A percentile compares a stretch with the other conserved stretches of the same genome.
These are phyloP conservation scores for Blepharisma stoltei DNA, from an alignment of 73 alveolate genomes.

Conservation along the genomic window DNA sequence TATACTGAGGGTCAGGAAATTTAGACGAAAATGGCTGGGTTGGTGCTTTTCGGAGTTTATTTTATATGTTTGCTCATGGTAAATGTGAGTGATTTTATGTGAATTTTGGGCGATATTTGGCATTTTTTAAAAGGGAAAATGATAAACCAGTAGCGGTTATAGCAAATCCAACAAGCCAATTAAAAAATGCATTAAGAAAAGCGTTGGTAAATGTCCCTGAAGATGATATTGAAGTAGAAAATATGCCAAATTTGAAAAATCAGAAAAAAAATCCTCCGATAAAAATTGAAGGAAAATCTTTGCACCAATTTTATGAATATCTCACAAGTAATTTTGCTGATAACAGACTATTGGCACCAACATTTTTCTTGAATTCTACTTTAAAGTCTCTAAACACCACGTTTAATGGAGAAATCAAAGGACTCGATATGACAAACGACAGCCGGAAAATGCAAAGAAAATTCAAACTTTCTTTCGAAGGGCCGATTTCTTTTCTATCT, in stretches of 20 bases:
- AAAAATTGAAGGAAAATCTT: conserved; percentile 10
- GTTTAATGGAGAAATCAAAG: neutral
- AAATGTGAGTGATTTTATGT: conserved; percentile 1
- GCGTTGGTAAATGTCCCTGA: neutral
- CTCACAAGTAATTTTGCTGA: neutral
- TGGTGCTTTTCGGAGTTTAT: neutral
- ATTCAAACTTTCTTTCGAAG: neutral
- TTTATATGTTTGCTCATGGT: neutral
- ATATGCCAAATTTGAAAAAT: neutral
- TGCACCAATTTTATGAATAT: neutral
- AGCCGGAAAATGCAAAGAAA: neutral
- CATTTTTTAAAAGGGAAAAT: neutral
- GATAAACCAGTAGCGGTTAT: neutral
- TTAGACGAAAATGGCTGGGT: neutral
- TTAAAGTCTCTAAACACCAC: neutral
- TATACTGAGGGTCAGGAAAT: neutral
- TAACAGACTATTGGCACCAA: neutral
- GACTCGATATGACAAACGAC: neutral
- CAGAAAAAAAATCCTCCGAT: neutral
- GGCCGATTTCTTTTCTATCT: neutral
- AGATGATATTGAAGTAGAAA: conserved; percentile 5
- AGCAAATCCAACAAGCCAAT: neutral
- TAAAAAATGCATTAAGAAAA: neutral
- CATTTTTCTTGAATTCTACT: neutral
- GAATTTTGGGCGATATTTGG: neutral